Conservation (phyloP, 2,329 filamentous ascomycete genomes). For the Aureobasidium sp. region DNA sequence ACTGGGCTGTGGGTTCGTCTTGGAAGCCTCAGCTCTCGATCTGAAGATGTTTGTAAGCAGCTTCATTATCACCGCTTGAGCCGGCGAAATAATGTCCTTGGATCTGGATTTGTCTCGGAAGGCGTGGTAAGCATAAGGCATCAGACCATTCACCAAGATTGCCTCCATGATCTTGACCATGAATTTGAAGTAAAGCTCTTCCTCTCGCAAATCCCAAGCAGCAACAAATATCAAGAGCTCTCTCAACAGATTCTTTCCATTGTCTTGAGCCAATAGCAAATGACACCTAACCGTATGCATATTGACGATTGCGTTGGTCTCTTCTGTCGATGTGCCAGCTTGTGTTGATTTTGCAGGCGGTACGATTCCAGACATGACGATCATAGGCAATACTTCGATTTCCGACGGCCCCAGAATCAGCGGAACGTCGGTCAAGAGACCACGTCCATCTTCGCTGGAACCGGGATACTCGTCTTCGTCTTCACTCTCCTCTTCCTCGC, state of each 20-base stretch:
- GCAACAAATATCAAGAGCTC: slow-evolving; percentile 94
- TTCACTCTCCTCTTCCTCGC: slow-evolving; percentile 49
- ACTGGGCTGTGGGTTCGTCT: slow-evolving; percentile 17
- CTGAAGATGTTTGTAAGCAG: slow-evolving; percentile 86
- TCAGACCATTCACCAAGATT: slow-evolving; percentile 77
- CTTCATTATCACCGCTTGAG: slow-evolving; percentile 86
- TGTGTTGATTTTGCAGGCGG: slow-evolving; percentile 47
- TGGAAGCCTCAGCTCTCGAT: slow-evolving; percentile 39
- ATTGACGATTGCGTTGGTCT: slow-evolving; percentile 55
- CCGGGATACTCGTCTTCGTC: slow-evolving; percentile 67
- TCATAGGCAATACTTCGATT: slow-evolving; percentile 94
- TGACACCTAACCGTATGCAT: slow-evolving; percentile 86
- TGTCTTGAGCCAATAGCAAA: slow-evolving; percentile 81
- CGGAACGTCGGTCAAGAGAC: slow-evolving; percentile 84
- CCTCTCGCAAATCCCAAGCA: slow-evolving; percentile 90
- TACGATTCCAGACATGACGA: slow-evolving; percentile 89
- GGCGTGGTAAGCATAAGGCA: slow-evolving; percentile 87
- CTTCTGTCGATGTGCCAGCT: slow-evolving; percentile 51
- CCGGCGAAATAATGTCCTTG: slow-evolving; percentile 93
- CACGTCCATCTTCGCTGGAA: slow-evolving; percentile 59
- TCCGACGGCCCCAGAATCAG: slow-evolving; percentile 91
- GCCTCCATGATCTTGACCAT: slow-evolving; percentile 94
- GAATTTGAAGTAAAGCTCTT: slow-evolving; percentile 91
- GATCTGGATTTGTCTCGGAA: slow-evolving; percentile 61
- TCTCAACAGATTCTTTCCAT: slow-evolving; percentile 77